Conservation (phyloP, 1,139 yeast species). For the Ogataea hybrid region DNA sequence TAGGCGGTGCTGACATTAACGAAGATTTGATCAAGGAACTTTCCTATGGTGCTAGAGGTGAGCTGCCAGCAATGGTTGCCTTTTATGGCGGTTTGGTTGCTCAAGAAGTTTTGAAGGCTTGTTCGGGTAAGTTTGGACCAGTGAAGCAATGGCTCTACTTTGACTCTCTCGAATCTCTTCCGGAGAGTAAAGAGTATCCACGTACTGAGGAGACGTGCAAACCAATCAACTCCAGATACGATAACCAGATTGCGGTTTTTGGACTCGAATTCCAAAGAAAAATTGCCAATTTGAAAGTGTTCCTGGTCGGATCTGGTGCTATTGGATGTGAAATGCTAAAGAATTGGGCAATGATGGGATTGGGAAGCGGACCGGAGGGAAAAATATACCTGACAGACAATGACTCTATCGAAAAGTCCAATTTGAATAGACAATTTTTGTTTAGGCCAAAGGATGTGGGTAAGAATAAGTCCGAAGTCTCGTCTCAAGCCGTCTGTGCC, state of each 20-base stretch:
- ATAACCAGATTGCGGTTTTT: slow-evolving; percentile 89
- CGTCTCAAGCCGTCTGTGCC: slow-evolving; percentile 74
- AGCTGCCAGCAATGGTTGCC: slow-evolving; percentile 86
- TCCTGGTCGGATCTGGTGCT: slow-evolving; percentile 97
- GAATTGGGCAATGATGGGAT: slow-evolving; percentile 97
- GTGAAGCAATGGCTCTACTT: slow-evolving; percentile 88
- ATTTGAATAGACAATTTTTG: slow-evolving; percentile 91
- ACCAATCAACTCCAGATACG: slow-evolving; percentile 83
- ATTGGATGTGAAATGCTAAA: slow-evolving; percentile 99
- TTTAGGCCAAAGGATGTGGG: slow-evolving; percentile 96
- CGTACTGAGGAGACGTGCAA: slow-evolving; percentile 71
- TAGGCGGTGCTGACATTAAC: slow-evolving; percentile 58
- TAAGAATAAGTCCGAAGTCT: slow-evolving; percentile 83
- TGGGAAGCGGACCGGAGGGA: slow-evolving; percentile 91
- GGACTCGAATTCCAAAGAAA: slow-evolving; percentile 75
- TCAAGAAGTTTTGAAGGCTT: slow-evolving; percentile 93
- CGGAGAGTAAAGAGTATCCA: slow-evolving; percentile 52
- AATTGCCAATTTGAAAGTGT: slow-evolving; percentile 74
- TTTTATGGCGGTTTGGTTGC: slow-evolving; percentile 94
- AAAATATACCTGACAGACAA: slow-evolving; percentile 84
- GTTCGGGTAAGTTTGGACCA: slow-evolving; percentile 92
- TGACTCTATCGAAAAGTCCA: slow-evolving; percentile 93
- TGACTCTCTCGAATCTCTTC: slow-evolving; percentile 91
- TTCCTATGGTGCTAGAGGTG: slow-evolving; percentile 87
- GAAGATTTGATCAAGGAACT: slow-evolving; percentile 68